Evolutionary conservation across 108 stramenopile genomes (phyloP), one percentile per base, ranked within the genome.

Genomic region (Cylindrotheca closterium): DNA sequence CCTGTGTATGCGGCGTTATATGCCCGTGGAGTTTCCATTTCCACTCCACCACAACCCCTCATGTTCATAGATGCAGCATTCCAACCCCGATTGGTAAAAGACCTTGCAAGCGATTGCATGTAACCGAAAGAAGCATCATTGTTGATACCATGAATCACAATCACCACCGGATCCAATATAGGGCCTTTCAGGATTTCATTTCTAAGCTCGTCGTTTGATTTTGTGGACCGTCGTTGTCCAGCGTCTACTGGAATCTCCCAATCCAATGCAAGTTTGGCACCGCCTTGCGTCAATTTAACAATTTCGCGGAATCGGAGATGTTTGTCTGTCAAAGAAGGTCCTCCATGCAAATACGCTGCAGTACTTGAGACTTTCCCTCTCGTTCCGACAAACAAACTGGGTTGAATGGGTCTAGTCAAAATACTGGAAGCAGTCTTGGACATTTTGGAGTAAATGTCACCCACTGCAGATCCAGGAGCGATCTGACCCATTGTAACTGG

Each of bases 121-220:
- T 94, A 94, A 51, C 89, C 93, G 67, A 94, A 94, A 59, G 77
- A 78, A 0, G 93, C 78, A 74, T 94, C 84, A 51, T 94, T 94
- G 68, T 94, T 94, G 67, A 94, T 87, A 5, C 93, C 93, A 55
- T 91, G 89, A 18, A 89, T 47, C 30, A 92, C 74, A 23, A 94
- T 71, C 7, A 93, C 73, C 53, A 93, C 71, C 2, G 89, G 86
- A 54, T 78, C 70, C 47, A 61, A 61, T 30, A 86, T 86, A 10
- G 80, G 73, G 22, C 67, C 76, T 22, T 70, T 54, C 1, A 75
- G 53, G 19, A 75, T 75, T 22, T 78, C 60, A 12, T 65, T 37
- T 34, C 65, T 67, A 10, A 51, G 37, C 25, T 58, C 19, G 37
- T 76, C 51, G 4, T 55, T 26, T 0, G 73, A 54, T 24, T 45